These are phyloP conservation scores for Solanum arcanum DNA, from an alignment of 257 asterid genomes.

Conservation along the genomic window DNA sequence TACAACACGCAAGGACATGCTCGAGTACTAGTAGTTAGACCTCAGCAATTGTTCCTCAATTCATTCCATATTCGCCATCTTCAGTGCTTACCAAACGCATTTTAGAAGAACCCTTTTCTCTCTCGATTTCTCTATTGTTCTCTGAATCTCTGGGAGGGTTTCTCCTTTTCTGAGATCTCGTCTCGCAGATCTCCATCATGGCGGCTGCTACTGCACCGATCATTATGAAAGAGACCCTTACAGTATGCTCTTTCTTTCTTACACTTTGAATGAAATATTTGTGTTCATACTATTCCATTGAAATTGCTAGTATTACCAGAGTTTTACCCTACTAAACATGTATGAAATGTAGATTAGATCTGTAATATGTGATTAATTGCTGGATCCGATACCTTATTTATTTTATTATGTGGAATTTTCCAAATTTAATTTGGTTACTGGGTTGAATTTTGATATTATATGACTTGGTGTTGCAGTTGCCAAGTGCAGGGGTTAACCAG, in stretches of 20 bases:
- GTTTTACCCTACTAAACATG: background rate
- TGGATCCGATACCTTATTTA: conserved; percentile 23
- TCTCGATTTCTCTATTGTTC: background rate
- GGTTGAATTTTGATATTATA: conserved; percentile 5
- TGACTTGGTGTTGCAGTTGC: conserved; percentile 62
- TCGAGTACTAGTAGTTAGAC: background rate
- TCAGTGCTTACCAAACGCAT: background rate
- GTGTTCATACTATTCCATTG: background rate
- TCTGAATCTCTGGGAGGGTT: conserved; percentile 16
- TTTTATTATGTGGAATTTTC: background rate
- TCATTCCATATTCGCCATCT: background rate
- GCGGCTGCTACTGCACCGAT: conserved; percentile 99
- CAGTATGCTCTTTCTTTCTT: background rate
- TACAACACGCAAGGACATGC: background rate
- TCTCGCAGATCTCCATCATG: conserved; percentile 39
- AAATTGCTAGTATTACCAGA: background rate
- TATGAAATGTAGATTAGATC: background rate
- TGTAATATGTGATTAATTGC: conserved; percentile 3
- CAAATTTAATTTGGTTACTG: background rate
- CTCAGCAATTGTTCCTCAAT: background rate
- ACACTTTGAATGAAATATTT: background rate
- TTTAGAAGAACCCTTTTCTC: conserved; percentile 5
- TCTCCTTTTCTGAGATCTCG: conserved; percentile 33
- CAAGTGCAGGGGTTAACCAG: conserved; percentile 87
- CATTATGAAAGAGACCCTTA: conserved; percentile 71